Percentiles rank a stretch among this genome's conserved stretches.
phyloP scores from a whole-genome alignment of 768 basidiomycete species.

The Antrodiella citrinella region DNA sequence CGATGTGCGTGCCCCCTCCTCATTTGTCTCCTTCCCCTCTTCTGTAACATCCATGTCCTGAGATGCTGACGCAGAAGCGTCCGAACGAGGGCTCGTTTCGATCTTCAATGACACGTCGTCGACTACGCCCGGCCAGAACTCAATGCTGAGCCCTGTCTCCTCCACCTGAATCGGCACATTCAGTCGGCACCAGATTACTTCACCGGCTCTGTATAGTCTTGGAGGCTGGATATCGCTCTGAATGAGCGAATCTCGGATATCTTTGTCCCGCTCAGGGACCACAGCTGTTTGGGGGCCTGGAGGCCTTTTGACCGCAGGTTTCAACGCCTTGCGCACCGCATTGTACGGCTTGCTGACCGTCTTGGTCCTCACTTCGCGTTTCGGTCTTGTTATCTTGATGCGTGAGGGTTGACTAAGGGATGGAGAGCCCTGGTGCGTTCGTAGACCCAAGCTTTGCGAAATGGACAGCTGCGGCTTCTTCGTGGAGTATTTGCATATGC shows the following conservation, averaged over 20 bases:
- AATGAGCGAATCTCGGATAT: constrained; percentile 51
- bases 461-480: constrained; percentile 65
- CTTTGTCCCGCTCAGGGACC: constrained; percentile 53
- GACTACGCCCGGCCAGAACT: constrained; percentile 70
- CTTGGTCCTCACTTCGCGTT: constrained; percentile 12
- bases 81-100: constrained; percentile 32
- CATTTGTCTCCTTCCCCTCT: background rate
- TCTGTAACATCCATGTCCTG: background rate
- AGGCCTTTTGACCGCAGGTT: constrained; percentile 21
- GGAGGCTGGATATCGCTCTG: constrained; percentile 36
- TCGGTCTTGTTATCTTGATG: constrained; percentile 3
- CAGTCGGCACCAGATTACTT: constrained; percentile 65
- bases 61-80: background rate
- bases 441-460: constrained; percentile 49
- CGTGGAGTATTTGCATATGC: constrained; percentile 72
- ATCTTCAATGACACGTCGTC: constrained; percentile 47
- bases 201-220: constrained; percentile 60
- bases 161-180: constrained; percentile 37
- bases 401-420: constrained; percentile 1
- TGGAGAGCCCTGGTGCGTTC: constrained; percentile 20
- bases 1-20: background rate
- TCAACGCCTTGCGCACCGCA: constrained; percentile 31
- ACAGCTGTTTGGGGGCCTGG: constrained; percentile 39
- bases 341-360: constrained; percentile 28
- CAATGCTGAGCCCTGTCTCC: constrained; percentile 37